phyloP scores from a whole-genome alignment of 1,284 basidiomycete species.

The Pseudozyma hubeiensis region DNA sequence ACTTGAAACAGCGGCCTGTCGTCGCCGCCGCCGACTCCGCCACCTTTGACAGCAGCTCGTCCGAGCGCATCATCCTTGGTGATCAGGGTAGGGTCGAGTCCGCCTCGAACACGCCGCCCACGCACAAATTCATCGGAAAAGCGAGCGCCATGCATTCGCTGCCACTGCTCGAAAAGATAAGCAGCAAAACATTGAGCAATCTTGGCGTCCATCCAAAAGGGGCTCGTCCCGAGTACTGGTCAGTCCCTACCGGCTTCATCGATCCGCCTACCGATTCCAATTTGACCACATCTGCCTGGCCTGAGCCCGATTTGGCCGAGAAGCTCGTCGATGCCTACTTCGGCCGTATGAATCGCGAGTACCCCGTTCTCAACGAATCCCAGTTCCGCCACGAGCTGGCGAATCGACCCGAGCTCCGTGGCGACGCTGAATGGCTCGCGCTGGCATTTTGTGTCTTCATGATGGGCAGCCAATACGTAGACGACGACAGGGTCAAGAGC shows the following conservation, averaged over 20 bases:
- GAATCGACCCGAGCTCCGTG: slow-evolving; percentile 31
- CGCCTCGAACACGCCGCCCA: not conserved
- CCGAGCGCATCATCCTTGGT: slow-evolving; percentile 31
- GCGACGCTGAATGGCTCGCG: slow-evolving; percentile 44
- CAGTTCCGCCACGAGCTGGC: slow-evolving; percentile 43
- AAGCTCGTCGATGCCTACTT: slow-evolving; percentile 57
- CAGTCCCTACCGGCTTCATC: slow-evolving; percentile 30
- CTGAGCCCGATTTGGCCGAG: slow-evolving; percentile 46
- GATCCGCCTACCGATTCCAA: slow-evolving; percentile 19
- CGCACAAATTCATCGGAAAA: slow-evolving; percentile 56
- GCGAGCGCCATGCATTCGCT: slow-evolving; percentile 57
- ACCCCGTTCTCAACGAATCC: slow-evolving; percentile 57
- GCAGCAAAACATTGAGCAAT: slow-evolving; percentile 24
- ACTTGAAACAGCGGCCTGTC: slow-evolving; percentile 1
- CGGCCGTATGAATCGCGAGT: slow-evolving; percentile 44
- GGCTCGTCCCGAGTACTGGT: slow-evolving; percentile 46
- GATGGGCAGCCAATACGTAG: slow-evolving; percentile 43
- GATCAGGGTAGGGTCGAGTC: slow-evolving; percentile 1
- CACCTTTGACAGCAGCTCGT: slow-evolving; percentile 23
- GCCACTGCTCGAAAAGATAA: slow-evolving; percentile 48
- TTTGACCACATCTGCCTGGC: slow-evolving; percentile 35
- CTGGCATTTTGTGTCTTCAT: slow-evolving; percentile 53
- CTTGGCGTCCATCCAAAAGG: slow-evolving; percentile 28
- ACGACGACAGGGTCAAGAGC: slow-evolving; percentile 34
- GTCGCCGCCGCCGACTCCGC: not conserved